These are phyloP conservation scores for Desmodesmus armatus DNA, from an alignment of 139 green algal species.

Conservation along the genomic window DNA sequence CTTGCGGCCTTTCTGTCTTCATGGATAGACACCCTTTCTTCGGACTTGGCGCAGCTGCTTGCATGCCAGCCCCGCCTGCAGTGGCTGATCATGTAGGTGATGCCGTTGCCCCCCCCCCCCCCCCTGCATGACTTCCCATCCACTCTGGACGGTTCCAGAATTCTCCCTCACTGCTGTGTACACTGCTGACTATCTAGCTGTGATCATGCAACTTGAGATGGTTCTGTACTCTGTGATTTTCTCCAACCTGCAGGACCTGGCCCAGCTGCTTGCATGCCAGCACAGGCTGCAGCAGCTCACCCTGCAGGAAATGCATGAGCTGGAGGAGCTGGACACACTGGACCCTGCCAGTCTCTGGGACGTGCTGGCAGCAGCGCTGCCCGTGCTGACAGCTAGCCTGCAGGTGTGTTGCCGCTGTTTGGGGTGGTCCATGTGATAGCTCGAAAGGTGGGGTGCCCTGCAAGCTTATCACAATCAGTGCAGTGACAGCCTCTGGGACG, in stretches of 20 bases:
- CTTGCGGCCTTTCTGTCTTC: neutral
- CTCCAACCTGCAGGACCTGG: constrained; percentile 29
- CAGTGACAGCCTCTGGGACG: constrained; percentile 21
- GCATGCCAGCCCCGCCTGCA: neutral
- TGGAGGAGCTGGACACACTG: constrained; percentile 29
- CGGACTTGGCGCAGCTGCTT: constrained; percentile 20
- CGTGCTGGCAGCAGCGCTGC: neutral
- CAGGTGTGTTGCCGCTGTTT: too few relatives aligned
- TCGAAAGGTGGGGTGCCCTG: too few relatives aligned
- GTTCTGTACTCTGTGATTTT: neutral
- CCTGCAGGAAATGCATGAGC: constrained; percentile 35
- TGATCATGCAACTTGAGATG: neutral
- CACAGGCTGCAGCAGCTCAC: neutral
- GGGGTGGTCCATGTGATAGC: too few relatives aligned
- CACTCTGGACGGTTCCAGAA: neutral
- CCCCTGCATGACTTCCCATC: neutral
- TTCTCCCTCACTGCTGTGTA: neutral
- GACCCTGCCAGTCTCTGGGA: constrained; percentile 28
- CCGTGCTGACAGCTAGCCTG: too few relatives aligned
- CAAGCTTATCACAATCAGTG: constrained; percentile 15
- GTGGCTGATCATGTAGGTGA: constrained; percentile 1
- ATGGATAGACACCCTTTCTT: neutral
- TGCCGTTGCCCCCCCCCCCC: neutral
- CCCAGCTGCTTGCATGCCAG: neutral
- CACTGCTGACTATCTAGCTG: neutral